Base-by-base conservation (phyloP, 768 basidiomycete genomes). In the Lactarius sp. region DNA sequence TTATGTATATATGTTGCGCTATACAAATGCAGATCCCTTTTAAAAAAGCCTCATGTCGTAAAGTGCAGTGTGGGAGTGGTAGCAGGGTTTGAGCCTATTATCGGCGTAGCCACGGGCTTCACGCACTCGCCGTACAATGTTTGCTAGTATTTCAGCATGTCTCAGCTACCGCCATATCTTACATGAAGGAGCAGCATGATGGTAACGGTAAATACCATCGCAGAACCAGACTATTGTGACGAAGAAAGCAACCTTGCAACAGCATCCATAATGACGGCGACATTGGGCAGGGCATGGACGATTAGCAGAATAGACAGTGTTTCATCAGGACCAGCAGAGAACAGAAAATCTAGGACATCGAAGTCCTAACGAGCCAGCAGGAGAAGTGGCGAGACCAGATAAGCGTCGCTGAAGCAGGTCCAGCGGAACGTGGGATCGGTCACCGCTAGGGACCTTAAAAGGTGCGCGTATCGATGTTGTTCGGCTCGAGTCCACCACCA, bases 401-500 rank as follows among this genome's bases (percentile, higher is more conserved):
- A 51, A 22, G 10, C 39, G 12, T 6, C 8, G 22, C 22, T 4
- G 47, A 49, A 14, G 50, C 10, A 51, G 31, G 22, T 51, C 16
- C 5, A 12, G 22, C 41, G 12, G 12, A 37, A 37, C 36, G 5
- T 46, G 31, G 18, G 20, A 49, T 37, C 5, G 3, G 49, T n/a
- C 39, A 52, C 41, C 12, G 14, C 13, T 0, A 9, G 20, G 22
- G 47, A 39, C 22, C 7, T 33, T 55, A 49, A 41, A 12, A 51
- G 41, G 33, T 5, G 50, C 36, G 33, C 33, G 27, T 20, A 27
- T 42, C 31, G 2, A 46, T 10, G 10, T 16, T 44, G 34, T 50
- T 54, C 18, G 62, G n/a, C 18, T 46, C 41, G 18, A 60, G 6
- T 33, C 68, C 66, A 22, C 73, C 74, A 7, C 79, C 66, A 7